Evolutionary conservation across 192 early-diverging fungal genomes (phyloP).

Genomic region (Backusella macrospora): DNA sequence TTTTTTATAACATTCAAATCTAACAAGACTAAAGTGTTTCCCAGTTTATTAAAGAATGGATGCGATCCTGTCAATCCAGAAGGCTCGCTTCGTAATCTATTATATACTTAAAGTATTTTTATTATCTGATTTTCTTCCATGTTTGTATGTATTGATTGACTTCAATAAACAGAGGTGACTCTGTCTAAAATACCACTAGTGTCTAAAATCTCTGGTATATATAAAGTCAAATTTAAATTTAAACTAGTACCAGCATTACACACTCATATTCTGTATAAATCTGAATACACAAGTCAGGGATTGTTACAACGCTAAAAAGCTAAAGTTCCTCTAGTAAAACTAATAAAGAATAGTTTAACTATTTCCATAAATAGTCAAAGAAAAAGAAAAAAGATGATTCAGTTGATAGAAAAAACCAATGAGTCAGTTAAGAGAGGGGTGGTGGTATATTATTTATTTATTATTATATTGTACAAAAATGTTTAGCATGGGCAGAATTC

Average conservation of each 20-base stretch:
- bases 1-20: slow-evolving; percentile 11
- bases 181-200: too few relatives aligned
- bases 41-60: not conserved
- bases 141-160: not conserved
- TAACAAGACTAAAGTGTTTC: not conserved
- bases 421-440: not conserved
- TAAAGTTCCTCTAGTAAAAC: too few relatives aligned
- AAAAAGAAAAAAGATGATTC: too few relatives aligned
- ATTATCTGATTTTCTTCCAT: not conserved
- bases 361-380: too few relatives aligned
- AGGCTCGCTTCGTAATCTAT: not conserved
- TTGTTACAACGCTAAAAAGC: too few relatives aligned
- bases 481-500: slow-evolving; percentile 45
- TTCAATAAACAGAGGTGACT: not conserved
- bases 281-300: too few relatives aligned
- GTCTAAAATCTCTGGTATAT: too few relatives aligned
- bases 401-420: too few relatives aligned
- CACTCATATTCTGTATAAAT: too few relatives aligned
- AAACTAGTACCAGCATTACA: too few relatives aligned
- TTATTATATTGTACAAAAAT: not conserved
- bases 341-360: too few relatives aligned
- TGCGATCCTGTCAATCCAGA: slow-evolving; percentile 5
- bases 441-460: not conserved
- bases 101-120: not conserved
- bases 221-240: too few relatives aligned